phyloP scores from a whole-genome alignment of 1,139 yeast species.

The Protomyces gravidus region DNA sequence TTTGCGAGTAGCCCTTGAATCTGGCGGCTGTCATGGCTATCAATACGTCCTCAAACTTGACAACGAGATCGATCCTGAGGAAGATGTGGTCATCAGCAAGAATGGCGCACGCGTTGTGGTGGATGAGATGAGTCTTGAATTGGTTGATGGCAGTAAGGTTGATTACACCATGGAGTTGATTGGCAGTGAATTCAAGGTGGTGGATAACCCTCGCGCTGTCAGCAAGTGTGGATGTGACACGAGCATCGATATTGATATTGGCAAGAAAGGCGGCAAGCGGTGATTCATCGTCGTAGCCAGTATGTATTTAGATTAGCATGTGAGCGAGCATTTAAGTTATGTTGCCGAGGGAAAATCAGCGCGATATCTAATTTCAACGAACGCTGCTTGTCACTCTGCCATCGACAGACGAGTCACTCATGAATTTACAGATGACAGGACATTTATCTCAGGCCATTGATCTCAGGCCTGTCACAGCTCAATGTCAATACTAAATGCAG shows the following conservation, averaged over 20 bases:
- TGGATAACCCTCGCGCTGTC: conserved; percentile 83
- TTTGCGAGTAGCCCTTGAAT: conserved; percentile 74
- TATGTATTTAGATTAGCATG: too few species aligned
- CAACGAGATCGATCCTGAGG: conserved; percentile 43
- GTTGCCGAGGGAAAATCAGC: too few species aligned
- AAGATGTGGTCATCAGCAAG: conserved; percentile 55
- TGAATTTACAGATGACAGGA: too few species aligned
- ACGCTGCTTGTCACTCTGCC: too few species aligned
- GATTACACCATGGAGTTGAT: conserved; percentile 90
- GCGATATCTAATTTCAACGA: too few species aligned
- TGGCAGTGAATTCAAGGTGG: conserved; percentile 88
- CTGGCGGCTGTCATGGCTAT: conserved; percentile 98
- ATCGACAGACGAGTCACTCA: too few species aligned
- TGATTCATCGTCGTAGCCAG: too few species aligned
- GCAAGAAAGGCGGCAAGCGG: conserved; percentile 7
- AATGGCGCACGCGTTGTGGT: conserved; percentile 66
- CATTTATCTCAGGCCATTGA: too few species aligned
- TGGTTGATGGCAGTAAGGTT: conserved; percentile 77
- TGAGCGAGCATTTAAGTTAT: too few species aligned
- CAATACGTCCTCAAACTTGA: conserved; percentile 73
- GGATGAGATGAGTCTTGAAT: conserved; percentile 75
- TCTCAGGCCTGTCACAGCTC: too few species aligned
- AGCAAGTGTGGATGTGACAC: conserved; percentile 69
- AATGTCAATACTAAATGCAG: too few species aligned
- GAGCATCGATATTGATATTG: conserved; percentile 23